Conservation (phyloP, 2,329 filamentous ascomycete species). For the Dactylonectria macrodidyma region DNA sequence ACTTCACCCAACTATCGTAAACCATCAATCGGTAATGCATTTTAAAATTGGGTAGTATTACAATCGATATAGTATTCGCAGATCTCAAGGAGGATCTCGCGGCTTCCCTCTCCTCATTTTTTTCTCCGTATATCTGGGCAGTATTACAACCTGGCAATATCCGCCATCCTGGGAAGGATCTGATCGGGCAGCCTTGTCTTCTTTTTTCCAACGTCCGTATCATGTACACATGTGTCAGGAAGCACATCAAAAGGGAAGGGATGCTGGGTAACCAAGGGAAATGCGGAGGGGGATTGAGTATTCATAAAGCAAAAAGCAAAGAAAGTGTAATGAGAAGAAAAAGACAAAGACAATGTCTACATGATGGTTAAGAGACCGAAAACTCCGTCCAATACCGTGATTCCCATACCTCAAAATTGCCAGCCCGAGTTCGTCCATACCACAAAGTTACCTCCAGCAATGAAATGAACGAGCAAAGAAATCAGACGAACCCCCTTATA, state of each 20-base stretch:
- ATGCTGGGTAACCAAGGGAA: constrained; percentile 27
- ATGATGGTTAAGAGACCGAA: constrained; percentile 43
- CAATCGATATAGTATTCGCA: constrained; percentile 6
- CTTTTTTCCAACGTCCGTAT: constrained; percentile 10
- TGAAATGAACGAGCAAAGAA: constrained; percentile 17
- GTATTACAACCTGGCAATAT: constrained; percentile 8
- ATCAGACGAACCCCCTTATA: constrained; percentile 31
- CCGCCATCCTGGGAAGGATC: neutral
- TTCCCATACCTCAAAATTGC: constrained; percentile 40
- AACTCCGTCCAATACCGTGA: constrained; percentile 45
- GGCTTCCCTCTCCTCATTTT: neutral
- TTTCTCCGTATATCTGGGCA: neutral
- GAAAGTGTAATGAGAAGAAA: constrained; percentile 21
- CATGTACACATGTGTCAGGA: constrained; percentile 26
- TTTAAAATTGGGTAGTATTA: neutral
- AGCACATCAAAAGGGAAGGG: constrained; percentile 39
- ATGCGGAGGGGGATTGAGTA: constrained; percentile 41
- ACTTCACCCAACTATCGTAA: neutral
- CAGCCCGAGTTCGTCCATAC: constrained; percentile 33
- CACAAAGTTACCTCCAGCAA: constrained; percentile 28
- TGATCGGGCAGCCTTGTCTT: constrained; percentile 5
- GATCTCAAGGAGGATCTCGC: neutral
- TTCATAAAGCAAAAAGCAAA: constrained; percentile 35
- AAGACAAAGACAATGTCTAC: constrained; percentile 42
- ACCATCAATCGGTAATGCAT: neutral